phyloP scores from a whole-genome alignment of 1,284 basidiomycete species.

The Naganishia albida region DNA sequence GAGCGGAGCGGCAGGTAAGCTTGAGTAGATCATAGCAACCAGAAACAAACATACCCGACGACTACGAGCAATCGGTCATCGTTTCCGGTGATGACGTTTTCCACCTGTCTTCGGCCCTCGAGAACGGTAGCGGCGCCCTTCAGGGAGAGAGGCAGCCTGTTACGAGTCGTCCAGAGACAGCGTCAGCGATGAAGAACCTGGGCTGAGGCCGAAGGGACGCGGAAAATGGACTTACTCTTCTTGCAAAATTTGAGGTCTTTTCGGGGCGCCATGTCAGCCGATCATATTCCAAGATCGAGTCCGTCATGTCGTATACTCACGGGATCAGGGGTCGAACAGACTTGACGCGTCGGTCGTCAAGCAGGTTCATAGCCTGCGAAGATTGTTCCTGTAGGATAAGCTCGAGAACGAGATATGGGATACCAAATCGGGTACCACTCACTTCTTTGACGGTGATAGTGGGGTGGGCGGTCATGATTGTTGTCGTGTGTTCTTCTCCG shows the following conservation, averaged over 20 bases:
- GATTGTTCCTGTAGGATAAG: background rate
- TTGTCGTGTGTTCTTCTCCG: background rate
- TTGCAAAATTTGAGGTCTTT: constrained; percentile 76
- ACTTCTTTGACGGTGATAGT: constrained; percentile 34
- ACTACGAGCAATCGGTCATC: constrained; percentile 89
- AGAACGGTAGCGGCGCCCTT: constrained; percentile 63
- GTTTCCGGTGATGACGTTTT: constrained; percentile 75
- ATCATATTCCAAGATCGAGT: background rate
- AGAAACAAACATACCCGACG: constrained; percentile 65
- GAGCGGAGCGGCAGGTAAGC: background rate
- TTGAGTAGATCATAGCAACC: constrained; percentile 9
- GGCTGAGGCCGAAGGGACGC: background rate
- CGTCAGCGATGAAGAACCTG: constrained; percentile 40
- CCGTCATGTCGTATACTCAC: constrained; percentile 37
- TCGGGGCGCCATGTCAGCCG: background rate
- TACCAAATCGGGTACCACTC: background rate
- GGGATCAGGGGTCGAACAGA: constrained; percentile 84
- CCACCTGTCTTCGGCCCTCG: constrained; percentile 75
- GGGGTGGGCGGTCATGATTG: constrained; percentile 22
- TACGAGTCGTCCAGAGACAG: background rate
- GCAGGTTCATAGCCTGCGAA: constrained; percentile 65
- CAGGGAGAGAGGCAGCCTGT: constrained; percentile 50
- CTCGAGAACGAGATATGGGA: background rate
- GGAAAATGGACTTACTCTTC: constrained; percentile 66
- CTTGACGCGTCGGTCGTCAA: constrained; percentile 85